phyloP scores from a whole-genome alignment of 352 stramenopile genomes.

The Phytophthora litchii region DNA sequence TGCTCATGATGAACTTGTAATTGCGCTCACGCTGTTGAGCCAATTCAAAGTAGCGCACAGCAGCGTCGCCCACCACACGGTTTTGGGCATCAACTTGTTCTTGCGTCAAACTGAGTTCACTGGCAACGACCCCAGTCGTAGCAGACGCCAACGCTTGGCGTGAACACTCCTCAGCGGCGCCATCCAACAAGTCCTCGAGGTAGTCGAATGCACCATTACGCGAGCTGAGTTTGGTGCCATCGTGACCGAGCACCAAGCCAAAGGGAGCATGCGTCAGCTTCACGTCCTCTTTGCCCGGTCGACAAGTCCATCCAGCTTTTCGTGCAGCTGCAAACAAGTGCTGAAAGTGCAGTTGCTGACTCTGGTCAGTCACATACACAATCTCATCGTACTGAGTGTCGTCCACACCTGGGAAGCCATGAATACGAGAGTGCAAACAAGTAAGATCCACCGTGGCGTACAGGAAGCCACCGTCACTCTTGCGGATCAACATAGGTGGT shows the following conservation, averaged over 20 bases:
- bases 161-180: slow-evolving; percentile 64
- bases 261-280: slow-evolving; percentile 77
- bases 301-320: slow-evolving; percentile 54
- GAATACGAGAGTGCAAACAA: slow-evolving; percentile 75
- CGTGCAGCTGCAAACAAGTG: slow-evolving; percentile 73
- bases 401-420: slow-evolving; percentile 71
- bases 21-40: slow-evolving; percentile 83
- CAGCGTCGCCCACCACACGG: slow-evolving; percentile 68
- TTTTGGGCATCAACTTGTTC: slow-evolving; percentile 44
- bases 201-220: slow-evolving; percentile 83
- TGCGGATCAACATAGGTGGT: slow-evolving; percentile 83
- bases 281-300: slow-evolving; percentile 39
- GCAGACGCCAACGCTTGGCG: slow-evolving; percentile 56
- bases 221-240: slow-evolving; percentile 84
- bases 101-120: slow-evolving; percentile 31
- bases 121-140: slow-evolving; percentile 31
- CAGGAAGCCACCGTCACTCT: slow-evolving; percentile 78
- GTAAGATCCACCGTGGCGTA: slow-evolving; percentile 83
- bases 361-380: slow-evolving; percentile 84
- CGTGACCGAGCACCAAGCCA: slow-evolving; percentile 76
- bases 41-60: slow-evolving; percentile 86
- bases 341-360: slow-evolving; percentile 80
- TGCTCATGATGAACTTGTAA: slow-evolving; percentile 88
- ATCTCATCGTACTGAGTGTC: slow-evolving; percentile 75
- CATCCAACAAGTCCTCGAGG: slow-evolving; percentile 75